phyloP scores from a whole-genome alignment of 495 filamentous ascomycete species.

The Aspergillus campestris region DNA sequence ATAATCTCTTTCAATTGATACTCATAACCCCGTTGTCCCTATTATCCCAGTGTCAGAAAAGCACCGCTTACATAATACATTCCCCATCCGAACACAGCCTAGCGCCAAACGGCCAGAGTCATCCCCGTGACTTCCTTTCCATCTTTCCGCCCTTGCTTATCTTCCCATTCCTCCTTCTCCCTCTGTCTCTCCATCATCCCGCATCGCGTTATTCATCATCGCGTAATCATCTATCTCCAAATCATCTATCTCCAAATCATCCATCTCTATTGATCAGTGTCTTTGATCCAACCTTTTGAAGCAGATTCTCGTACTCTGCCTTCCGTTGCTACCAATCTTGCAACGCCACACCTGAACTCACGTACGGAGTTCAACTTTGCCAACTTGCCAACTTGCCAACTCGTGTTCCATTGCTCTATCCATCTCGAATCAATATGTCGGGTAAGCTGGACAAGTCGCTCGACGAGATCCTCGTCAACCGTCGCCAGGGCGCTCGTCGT shows the following conservation, averaged over 20 bases:
- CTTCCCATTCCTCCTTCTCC: constrained; percentile 7
- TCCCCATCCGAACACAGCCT: too few species aligned
- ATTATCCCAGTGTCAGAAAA: too few species aligned
- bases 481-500: constrained; percentile 49
- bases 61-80: too few species aligned
- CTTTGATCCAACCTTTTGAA: background rate
- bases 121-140: constrained; percentile 2
- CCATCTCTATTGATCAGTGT: background rate
- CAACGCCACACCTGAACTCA: background rate
- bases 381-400: too few species aligned
- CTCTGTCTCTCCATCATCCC: constrained; percentile 10
- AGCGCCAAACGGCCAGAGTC: background rate
- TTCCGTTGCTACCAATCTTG: background rate
- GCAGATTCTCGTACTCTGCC: background rate
- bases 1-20: too few species aligned
- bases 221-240: constrained; percentile 1
- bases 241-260: background rate
- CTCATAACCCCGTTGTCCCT: too few species aligned
- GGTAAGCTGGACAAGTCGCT: constrained; percentile 91
- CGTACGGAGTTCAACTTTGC: background rate
- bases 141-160: constrained; percentile 7
- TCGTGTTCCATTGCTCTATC: too few species aligned
- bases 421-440: constrained; percentile 51
- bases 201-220: constrained; percentile 11
- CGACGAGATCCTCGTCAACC: constrained; percentile 85